Conservation (phyloP, 805 yeast genomes). For the Candida pseudofarinosa region DNA sequence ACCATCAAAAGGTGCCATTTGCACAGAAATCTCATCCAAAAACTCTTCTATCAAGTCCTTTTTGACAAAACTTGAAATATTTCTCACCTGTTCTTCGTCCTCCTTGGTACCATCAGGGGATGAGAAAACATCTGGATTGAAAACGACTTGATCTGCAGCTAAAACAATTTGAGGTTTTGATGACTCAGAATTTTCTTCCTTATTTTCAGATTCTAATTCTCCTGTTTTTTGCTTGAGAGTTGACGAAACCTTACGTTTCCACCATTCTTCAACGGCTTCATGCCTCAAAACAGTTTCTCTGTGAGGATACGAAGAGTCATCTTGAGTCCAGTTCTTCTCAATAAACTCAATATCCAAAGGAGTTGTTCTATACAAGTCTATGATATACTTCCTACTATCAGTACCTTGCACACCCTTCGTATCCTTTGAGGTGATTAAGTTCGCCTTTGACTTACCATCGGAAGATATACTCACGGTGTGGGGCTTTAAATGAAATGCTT, state of each 20-base stretch:
- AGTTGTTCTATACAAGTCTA: slow-evolving; percentile 79
- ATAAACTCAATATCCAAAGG: slow-evolving; percentile 81
- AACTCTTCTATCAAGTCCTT: slow-evolving; percentile 59
- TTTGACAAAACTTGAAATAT: slow-evolving; percentile 61
- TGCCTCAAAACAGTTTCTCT: slow-evolving; percentile 72
- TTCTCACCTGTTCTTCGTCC: slow-evolving; percentile 66
- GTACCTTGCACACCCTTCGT: slow-evolving; percentile 83
- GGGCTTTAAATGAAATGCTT: slow-evolving; percentile 71
- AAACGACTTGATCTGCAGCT: slow-evolving; percentile 49
- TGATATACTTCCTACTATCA: slow-evolving; percentile 78
- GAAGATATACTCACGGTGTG: slow-evolving; percentile 54
- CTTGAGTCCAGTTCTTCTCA: slow-evolving; percentile 47
- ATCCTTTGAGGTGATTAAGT: slow-evolving; percentile 66
- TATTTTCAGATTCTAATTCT: slow-evolving; percentile 35
- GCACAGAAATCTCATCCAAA: slow-evolving; percentile 50
- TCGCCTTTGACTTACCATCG: slow-evolving; percentile 37
- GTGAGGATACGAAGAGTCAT: slow-evolving; percentile 68
- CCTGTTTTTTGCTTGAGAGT: slow-evolving; percentile 50
- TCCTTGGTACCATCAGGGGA: slow-evolving; percentile 35
- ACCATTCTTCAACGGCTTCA: slow-evolving; percentile 91
- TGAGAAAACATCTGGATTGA: slow-evolving; percentile 78
- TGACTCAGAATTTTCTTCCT: slow-evolving; percentile 26
- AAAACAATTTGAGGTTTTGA: slow-evolving; percentile 49
- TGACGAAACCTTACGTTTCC: slow-evolving; percentile 61
- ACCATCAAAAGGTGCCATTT: slow-evolving; percentile 78